Percentiles rank a stretch among this genome's conserved stretches.
phyloP scores from a whole-genome alignment of 2,329 filamentous ascomycete genomes.

The Ceratocystis cubensis region DNA sequence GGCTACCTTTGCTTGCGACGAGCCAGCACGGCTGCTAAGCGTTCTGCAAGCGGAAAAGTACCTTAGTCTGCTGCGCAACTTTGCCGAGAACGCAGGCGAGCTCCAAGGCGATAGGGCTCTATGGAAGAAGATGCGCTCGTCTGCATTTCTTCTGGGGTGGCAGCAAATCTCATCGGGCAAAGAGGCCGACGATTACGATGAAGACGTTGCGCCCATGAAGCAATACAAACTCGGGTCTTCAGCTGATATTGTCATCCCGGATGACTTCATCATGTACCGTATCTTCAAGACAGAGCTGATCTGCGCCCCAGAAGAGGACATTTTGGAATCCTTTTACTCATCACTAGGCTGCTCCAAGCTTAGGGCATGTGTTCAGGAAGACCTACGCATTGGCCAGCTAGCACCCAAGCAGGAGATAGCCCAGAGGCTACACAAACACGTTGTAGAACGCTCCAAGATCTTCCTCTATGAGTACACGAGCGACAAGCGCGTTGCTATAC shows the following conservation, averaged over 20 bases:
- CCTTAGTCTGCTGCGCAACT: slow-evolving; percentile 62
- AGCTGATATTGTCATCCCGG: slow-evolving; percentile 60
- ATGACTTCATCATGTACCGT: slow-evolving; percentile 80
- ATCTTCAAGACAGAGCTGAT: slow-evolving; percentile 76
- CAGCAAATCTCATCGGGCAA: slow-evolving; percentile 30
- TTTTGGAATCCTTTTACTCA: slow-evolving; percentile 71
- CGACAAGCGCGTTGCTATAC: slow-evolving; percentile 63
- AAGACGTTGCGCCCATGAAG: slow-evolving; percentile 53
- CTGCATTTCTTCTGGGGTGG: slow-evolving; percentile 71
- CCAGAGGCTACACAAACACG: slow-evolving; percentile 59
- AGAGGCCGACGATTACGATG: slow-evolving; percentile 26
- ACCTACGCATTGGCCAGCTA: slow-evolving; percentile 56
- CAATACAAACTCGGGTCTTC: slow-evolving; percentile 69
- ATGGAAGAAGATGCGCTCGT: slow-evolving; percentile 59
- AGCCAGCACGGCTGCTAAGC: slow-evolving; percentile 70
- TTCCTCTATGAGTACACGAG: slow-evolving; percentile 69
- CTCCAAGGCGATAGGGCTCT: slow-evolving; percentile 70
- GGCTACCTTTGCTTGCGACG: slow-evolving; percentile 66
- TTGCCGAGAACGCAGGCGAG: slow-evolving; percentile 58
- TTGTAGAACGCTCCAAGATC: slow-evolving; percentile 76
- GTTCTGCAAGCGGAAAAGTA: slow-evolving; percentile 81
- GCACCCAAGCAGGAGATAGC: slow-evolving; percentile 57
- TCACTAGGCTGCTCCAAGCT: slow-evolving; percentile 67
- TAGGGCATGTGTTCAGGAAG: slow-evolving; percentile 65
- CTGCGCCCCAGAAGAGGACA: slow-evolving; percentile 81